Conservation (phyloP, 73 alveolate species). For the Paramecium pentaurelia region DNA sequence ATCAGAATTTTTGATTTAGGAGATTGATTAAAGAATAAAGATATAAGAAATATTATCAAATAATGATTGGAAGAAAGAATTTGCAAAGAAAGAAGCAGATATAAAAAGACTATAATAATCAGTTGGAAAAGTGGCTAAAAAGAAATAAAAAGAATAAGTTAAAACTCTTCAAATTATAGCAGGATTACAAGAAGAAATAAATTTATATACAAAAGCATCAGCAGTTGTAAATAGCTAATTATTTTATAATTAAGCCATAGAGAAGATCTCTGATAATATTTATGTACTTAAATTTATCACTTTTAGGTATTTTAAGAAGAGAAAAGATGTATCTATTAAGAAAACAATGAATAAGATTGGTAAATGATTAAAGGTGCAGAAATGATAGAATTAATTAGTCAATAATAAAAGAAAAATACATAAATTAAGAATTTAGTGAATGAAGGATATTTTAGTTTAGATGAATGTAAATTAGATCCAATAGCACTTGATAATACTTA, state of each 20-base stretch:
- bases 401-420: not conserved
- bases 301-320: conserved; percentile 15
- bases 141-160: not conserved
- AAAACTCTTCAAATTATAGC: not conserved
- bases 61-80: not conserved
- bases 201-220: not conserved
- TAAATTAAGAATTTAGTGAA: not conserved
- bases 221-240: not conserved
- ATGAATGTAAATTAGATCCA: not conserved
- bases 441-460: not conserved
- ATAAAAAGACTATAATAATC: not conserved
- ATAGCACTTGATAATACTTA: not conserved
- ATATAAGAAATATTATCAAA: not conserved
- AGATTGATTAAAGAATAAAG: not conserved
- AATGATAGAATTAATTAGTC: not conserved
- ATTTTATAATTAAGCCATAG: not conserved
- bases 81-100: not conserved
- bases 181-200: not conserved
- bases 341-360: not conserved
- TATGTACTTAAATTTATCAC: not conserved
- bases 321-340: not conserved
- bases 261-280: not conserved
- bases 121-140: conserved; percentile 10
- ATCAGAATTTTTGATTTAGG: not conserved
- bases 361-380: not conserved